Conservation (phyloP, 371 early-diverging fungal species). For the Rhizopus stolonifer region DNA sequence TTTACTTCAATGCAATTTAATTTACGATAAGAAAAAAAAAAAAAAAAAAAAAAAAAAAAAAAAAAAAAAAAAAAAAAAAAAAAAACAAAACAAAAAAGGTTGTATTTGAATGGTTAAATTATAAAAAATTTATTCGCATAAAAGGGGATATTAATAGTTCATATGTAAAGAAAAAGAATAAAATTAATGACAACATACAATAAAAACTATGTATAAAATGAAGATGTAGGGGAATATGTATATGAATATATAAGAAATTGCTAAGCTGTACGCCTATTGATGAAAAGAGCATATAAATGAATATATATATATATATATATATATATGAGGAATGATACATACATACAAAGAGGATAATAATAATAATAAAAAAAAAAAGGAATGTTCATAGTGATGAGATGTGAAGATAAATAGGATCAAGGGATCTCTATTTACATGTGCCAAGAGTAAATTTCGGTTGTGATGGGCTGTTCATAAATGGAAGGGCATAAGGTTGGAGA, state of each 20-base stretch:
- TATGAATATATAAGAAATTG: conserved; percentile 1
- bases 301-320: not conserved
- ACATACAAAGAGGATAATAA: no score
- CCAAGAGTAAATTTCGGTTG: not conserved
- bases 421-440: no score
- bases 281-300: conserved; percentile 1
- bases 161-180: not conserved
- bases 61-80: not conserved
- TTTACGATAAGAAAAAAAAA: not conserved
- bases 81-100: no score
- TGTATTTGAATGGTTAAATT: no score
- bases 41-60: not conserved
- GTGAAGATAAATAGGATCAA: no score
- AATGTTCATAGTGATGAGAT: no score
- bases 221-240: no score
- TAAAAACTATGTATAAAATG: not conserved
- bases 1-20: no score
- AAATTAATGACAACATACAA: not conserved
- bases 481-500: conserved; percentile 4
- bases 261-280: not conserved
- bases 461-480: not conserved
- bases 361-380: no score
- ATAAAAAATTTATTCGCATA: conserved; percentile 7
- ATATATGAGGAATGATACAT: not conserved
- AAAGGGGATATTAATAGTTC: conserved; percentile 1